phyloP scores from a whole-genome alignment of 805 yeast species.

The Yarrowia divulgata region DNA sequence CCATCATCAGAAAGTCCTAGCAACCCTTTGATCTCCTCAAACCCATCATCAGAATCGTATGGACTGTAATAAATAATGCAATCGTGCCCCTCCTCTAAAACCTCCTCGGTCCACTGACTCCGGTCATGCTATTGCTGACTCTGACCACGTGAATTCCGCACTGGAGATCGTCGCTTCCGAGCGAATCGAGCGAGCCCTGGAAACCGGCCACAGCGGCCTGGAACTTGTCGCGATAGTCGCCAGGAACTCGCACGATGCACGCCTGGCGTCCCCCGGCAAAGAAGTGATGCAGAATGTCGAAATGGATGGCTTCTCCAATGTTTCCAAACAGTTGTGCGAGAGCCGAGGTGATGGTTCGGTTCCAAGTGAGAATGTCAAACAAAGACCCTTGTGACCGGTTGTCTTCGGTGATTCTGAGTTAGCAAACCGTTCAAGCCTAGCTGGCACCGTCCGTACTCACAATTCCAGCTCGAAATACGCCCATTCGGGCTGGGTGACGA shows the following conservation, averaged over 20 bases:
- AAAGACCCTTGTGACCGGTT: constrained; percentile 10
- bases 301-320: constrained; percentile 47
- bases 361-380: constrained; percentile 49
- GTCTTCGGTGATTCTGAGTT: constrained; percentile 21
- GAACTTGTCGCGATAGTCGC: constrained; percentile 39
- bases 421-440: too few species aligned
- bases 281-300: constrained; percentile 46
- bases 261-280: constrained; percentile 20
- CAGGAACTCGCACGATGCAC: constrained; percentile 44
- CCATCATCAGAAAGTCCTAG: too few species aligned
- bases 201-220: constrained; percentile 45
- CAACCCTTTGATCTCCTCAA: too few species aligned
- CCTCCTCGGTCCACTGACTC: constrained; percentile 42
- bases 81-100: not conserved
- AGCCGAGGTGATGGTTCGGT: constrained; percentile 44
- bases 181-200: constrained; percentile 35
- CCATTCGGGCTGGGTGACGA: constrained; percentile 46
- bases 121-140: constrained; percentile 43
- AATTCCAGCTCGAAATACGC: constrained; percentile 47
- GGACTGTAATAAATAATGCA: constrained; percentile 11
- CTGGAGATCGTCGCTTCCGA: constrained; percentile 26
- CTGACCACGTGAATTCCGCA: constrained; percentile 43
- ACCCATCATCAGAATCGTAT: too few species aligned
- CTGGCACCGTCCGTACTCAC: too few species aligned
- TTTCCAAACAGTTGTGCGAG: constrained; percentile 46